A percentile compares a stretch with the other conserved stretches of the same genome.
Conservation (phyloP, 805 yeast genomes). For the Blastobotrys muscicola region DNA sequence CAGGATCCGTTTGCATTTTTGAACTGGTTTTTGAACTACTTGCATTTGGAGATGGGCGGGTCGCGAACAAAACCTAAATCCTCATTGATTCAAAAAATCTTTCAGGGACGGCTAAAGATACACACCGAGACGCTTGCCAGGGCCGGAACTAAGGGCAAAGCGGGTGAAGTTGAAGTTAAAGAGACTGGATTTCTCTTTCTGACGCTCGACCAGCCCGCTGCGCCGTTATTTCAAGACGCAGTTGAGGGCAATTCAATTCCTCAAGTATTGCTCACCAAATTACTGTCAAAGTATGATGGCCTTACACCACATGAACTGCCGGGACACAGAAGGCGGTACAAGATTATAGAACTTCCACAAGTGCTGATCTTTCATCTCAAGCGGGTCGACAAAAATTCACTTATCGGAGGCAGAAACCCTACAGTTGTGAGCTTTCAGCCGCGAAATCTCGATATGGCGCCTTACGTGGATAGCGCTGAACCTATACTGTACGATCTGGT, state of each 20-base stretch:
- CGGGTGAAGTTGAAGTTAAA: constrained; percentile 13
- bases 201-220: constrained; percentile 50
- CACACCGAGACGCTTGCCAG: constrained; percentile 23
- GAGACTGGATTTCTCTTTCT: constrained; percentile 40
- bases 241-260: constrained; percentile 38
- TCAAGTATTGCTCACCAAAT: constrained; percentile 37
- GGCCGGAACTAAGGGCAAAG: constrained; percentile 15
- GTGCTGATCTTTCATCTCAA: constrained; percentile 48
- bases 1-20: constrained; percentile 49
- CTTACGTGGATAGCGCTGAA: constrained; percentile 20
- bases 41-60: constrained; percentile 30
- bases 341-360: constrained; percentile 40
- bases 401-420: constrained; percentile 36
- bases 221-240: constrained; percentile 46
- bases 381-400: constrained; percentile 35
- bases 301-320: constrained; percentile 25
- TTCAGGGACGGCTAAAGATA: constrained; percentile 44
- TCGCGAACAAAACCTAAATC: constrained; percentile 16
- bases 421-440: constrained; percentile 55
- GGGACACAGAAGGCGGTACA: constrained; percentile 31
- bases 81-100: constrained; percentile 28
- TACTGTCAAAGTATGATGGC: constrained; percentile 35
- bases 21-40: constrained; percentile 47
- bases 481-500: constrained; percentile 33
- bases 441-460: constrained; percentile 30